Conservation (phyloP, 805 yeast species). For the Wickerhamiella occidentalis region DNA sequence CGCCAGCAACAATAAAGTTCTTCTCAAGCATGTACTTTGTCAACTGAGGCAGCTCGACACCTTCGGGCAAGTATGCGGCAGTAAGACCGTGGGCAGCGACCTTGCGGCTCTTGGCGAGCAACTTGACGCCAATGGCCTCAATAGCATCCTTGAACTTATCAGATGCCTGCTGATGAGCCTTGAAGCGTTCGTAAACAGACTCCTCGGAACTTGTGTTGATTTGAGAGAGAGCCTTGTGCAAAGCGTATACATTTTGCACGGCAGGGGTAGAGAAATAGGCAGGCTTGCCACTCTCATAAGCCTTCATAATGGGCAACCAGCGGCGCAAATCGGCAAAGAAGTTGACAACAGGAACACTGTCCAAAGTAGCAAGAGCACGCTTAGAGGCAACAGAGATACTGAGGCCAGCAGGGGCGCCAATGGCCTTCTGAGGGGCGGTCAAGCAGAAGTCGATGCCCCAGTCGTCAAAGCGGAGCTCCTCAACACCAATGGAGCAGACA, state of each 20-base stretch:
- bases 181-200: conserved; percentile 48
- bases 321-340: conserved; percentile 62
- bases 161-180: conserved; percentile 50
- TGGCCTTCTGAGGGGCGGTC: conserved; percentile 90
- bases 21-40: conserved; percentile 43
- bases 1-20: conserved; percentile 77
- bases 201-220: conserved; percentile 31
- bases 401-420: conserved; percentile 90
- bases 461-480: conserved; percentile 65
- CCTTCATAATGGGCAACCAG: conserved; percentile 83
- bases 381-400: conserved; percentile 63
- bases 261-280: conserved; percentile 98
- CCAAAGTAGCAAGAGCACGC: conserved; percentile 58
- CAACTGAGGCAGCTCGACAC: conserved; percentile 55
- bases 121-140: conserved; percentile 48
- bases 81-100: conserved; percentile 82
- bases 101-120: conserved; percentile 46
- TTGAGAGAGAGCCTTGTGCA: conserved; percentile 62
- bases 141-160: conserved; percentile 50
- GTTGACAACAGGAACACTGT: conserved; percentile 36
- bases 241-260: conserved; percentile 70
- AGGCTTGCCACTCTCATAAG: conserved; percentile 65
- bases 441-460: conserved; percentile 86
- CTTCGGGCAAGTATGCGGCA: conserved; percentile 72
- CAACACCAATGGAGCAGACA: conserved; percentile 89